These are phyloP conservation scores for Parathielavia hyrcaniae DNA, from an alignment of 495 filamentous ascomycete genomes.

Conservation along the genomic window DNA sequence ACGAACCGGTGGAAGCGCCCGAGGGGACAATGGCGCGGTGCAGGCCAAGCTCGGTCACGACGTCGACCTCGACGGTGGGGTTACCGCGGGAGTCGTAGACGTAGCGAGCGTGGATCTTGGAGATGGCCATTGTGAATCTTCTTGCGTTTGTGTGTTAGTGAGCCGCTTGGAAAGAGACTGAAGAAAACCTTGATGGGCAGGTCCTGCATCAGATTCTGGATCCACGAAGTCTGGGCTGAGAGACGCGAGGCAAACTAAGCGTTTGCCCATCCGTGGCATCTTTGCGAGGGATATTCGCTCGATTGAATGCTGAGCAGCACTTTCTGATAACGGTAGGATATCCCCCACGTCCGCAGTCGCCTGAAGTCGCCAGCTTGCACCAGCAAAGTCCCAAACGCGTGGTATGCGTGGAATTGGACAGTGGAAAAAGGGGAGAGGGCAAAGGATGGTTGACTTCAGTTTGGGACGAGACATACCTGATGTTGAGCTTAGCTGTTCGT, in stretches of 20 bases:
- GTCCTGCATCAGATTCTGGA: too few species aligned
- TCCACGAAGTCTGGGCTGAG: too few species aligned
- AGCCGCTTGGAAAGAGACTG: not conserved
- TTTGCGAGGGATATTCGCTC: slow-evolving; percentile 26
- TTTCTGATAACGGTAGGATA: slow-evolving; percentile 14
- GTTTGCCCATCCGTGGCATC: not conserved
- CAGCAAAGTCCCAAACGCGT: not conserved
- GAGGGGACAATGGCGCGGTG: slow-evolving; percentile 99
- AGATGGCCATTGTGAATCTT: slow-evolving; percentile 72
- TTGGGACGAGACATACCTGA: slow-evolving; percentile 12
- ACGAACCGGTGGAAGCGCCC: slow-evolving; percentile 89
- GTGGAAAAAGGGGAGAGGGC: not conserved
- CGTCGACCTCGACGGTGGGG: slow-evolving; percentile 87
- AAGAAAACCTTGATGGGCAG: not conserved
- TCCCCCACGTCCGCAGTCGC: slow-evolving; percentile 25
- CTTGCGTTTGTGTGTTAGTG: slow-evolving; percentile 16
- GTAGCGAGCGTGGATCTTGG: slow-evolving; percentile 95
- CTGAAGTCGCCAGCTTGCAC: not conserved
- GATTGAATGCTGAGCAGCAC: slow-evolving; percentile 11
- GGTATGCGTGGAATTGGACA: not conserved
- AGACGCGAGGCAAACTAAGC: not conserved
- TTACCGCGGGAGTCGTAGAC: slow-evolving; percentile 99
- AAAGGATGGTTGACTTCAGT: not conserved
- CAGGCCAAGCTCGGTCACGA: slow-evolving; percentile 92
- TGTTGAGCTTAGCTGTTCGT: slow-evolving; percentile 13